Evolutionary conservation across 345 rosid genomes (phyloP).

Genomic region (Luvunga scandens): DNA sequence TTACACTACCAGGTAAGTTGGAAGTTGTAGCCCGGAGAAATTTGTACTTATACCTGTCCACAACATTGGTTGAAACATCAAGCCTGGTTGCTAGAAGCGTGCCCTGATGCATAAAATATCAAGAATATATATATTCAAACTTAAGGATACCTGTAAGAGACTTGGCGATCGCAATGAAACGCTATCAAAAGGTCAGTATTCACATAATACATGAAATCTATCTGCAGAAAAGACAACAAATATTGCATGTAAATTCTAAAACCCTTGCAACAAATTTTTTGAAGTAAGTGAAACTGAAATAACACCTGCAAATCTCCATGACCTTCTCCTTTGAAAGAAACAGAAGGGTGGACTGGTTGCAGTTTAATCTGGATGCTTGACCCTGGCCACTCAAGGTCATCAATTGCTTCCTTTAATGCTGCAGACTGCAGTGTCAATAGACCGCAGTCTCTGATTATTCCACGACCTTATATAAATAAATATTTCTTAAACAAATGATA

Average conservation of each 20-base stretch:
- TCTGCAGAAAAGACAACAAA: constrained; percentile 39
- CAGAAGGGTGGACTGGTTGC: constrained; percentile 63
- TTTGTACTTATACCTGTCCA: constrained; percentile 78
- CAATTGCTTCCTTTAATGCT: constrained; percentile 89
- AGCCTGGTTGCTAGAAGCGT: neutral
- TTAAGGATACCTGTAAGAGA: constrained; percentile 56
- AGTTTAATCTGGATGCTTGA: constrained; percentile 72
- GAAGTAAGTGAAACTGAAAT: constrained; percentile 14
- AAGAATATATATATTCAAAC: neutral
- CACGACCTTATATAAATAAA: neutral
- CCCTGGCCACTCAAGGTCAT: constrained; percentile 97
- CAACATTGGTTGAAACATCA: neutral
- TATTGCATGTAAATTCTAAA: neutral
- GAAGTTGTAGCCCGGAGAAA: constrained; percentile 79
- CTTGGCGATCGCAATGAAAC: constrained; percentile 71
- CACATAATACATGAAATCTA: constrained; percentile 75
- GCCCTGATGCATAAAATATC: neutral
- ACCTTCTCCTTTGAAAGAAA: constrained; percentile 81
- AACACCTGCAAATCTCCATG: constrained; percentile 92
- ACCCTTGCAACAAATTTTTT: neutral
- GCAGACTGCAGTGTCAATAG: constrained; percentile 52
- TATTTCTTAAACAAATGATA: neutral
- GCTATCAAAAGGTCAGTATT: constrained; percentile 79
- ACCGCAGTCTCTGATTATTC: constrained; percentile 9
- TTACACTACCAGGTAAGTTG: constrained; percentile 72